These are phyloP conservation scores for Botrytis fabae DNA, from an alignment of 2,329 filamentous ascomycete species.

Conservation along the genomic window DNA sequence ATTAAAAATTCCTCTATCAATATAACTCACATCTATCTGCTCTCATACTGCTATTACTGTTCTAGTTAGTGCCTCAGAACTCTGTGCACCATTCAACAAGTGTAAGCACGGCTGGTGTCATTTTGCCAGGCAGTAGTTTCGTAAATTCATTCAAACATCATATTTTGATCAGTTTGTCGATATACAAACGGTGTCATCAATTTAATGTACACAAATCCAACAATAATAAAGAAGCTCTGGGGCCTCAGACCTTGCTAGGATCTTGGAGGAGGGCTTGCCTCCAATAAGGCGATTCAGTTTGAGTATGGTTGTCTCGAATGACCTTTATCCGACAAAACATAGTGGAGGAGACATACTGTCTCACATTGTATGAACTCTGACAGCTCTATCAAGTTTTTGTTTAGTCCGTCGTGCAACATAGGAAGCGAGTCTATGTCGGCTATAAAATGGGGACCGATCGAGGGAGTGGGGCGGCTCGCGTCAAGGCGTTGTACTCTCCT, in stretches of 20 bases:
- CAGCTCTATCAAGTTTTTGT: background rate
- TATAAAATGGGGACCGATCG: background rate
- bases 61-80: background rate
- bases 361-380: background rate
- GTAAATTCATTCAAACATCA: background rate
- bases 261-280: background rate
- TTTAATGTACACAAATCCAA: fast-evolving
- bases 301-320: background rate
- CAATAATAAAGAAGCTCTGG: background rate
- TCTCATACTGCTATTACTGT: background rate
- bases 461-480: background rate
- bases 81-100: background rate
- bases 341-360: fast-evolving
- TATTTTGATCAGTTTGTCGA: background rate
- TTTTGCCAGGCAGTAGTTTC: background rate
- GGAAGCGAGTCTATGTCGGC: background rate
- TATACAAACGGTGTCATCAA: background rate
- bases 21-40: background rate
- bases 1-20: background rate
- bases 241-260: background rate
- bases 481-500: background rate
- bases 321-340: background rate
- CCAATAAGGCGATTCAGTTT: background rate
- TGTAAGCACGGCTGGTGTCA: background rate
- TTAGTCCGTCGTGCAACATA: background rate